phyloP scores from a whole-genome alignment of 371 early-diverging fungal species.

The Lichtheimia hyalospora region DNA sequence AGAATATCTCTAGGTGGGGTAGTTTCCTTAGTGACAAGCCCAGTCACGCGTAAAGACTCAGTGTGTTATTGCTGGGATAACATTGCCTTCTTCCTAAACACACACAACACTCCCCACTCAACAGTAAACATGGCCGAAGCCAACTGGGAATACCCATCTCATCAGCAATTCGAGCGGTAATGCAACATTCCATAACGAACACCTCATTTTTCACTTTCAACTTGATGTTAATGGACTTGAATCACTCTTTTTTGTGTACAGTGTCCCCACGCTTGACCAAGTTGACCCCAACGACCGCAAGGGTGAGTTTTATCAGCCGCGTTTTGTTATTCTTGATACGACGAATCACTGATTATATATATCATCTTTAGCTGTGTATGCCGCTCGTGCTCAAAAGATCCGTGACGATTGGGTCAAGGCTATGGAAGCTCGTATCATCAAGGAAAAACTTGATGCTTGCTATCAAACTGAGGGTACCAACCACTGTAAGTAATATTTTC shows the following conservation, averaged over 20 bases:
- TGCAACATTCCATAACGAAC: background rate
- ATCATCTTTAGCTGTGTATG: conserved; percentile 57
- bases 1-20: too few species aligned
- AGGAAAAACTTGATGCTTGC: conserved; percentile 76
- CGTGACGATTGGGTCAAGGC: conserved; percentile 85
- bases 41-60: too few species aligned
- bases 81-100: background rate
- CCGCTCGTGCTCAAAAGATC: conserved; percentile 74
- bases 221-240: background rate
- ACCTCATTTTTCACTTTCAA: background rate
- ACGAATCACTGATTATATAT: too few species aligned
- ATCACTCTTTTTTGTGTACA: conserved; percentile 6
- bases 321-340: too few species aligned
- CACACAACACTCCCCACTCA: background rate
- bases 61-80: too few species aligned
- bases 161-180: conserved; percentile 46
- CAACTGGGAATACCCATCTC: conserved; percentile 40
- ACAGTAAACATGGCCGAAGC: conserved; percentile 24
- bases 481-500: conserved; percentile 51
- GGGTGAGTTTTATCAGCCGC: conserved; percentile 21
- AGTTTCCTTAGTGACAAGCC: too few species aligned
- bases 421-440: conserved; percentile 79
- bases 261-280: conserved; percentile 50
- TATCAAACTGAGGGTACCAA: conserved; percentile 83
- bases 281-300: conserved; percentile 48